Base-by-base conservation (phyloP, 768 basidiomycete genomes). In the Dioszegia crocea region DNA sequence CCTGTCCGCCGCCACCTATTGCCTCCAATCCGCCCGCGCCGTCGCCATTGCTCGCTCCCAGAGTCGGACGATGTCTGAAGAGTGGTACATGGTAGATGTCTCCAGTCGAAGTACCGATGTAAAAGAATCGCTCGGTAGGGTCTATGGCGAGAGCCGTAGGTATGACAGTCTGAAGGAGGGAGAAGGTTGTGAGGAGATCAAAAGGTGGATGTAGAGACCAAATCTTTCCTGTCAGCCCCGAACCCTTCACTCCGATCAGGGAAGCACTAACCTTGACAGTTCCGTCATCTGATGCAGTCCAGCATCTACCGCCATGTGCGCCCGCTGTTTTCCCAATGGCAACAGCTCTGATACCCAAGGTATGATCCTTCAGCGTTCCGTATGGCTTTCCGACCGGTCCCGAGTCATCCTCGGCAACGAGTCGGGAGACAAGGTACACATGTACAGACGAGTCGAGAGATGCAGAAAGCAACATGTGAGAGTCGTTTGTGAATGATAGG, bases 391-490 rank as follows among this genome's bases (percentile, higher is more conserved):
- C 84, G 16, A 87, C 81, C 43, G 49, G 26, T 19, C 63, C 60
- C 11, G 33, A 46, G 55, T 69, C 67, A 24, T 67, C 65, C 11
- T 68, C 67, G 31, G 74, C 74, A 4, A 75, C 63, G 8, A 77
- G 49, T 12, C 67, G 41, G 1, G 70, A 66, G 14, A 72, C 63
- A 21, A 74, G 62, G 55, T 62, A 98, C 61, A 97, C 86, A 77
- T 84, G 85, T 56, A 91, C 83, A 33, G 85, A 85, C 43, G 93
- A 89, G 73, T 99, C 96, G 62, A 94, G 89, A 56, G 89, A 91
- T 3, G 88, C 91, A 31, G 90, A 88, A 17, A 97, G 67, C 44
- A 99, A 80, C 4, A 86, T 84, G 44, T 82, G 83, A 31, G 88
- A 88, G 70, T 96, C 92, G 19, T 81, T 80, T 9, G 90, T 88